Conservation (phyloP, 2,329 filamentous ascomycete genomes). For the Calonectria crousiana region DNA sequence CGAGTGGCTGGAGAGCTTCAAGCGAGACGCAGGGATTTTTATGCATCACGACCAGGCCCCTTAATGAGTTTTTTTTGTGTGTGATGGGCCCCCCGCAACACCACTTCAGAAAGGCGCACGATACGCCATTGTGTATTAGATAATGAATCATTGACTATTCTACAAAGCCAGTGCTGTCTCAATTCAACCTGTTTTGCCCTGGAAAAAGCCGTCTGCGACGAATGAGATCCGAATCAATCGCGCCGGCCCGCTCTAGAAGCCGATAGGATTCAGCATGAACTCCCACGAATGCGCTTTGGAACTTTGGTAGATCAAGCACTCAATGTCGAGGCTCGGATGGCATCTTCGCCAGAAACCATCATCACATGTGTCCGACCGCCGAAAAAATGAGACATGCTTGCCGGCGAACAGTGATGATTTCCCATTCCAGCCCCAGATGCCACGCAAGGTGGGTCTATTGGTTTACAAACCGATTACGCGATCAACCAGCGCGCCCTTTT, state of each 20-base stretch:
- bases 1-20: constrained; percentile 41
- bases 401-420: not conserved
- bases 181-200: not conserved
- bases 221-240: not conserved
- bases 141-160: not conserved
- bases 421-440: not conserved
- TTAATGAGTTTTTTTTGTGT: not conserved
- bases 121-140: not conserved
- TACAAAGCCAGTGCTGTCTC: not conserved
- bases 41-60: not conserved
- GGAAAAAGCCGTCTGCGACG: not conserved
- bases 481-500: not conserved
- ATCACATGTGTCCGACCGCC: not conserved
- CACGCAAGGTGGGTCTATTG: not conserved
- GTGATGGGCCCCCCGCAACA: not conserved
- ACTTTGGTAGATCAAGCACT: not conserved
- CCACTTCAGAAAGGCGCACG: not conserved
- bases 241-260: not conserved
- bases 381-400: not conserved
- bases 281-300: not conserved
- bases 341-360: not conserved
- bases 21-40: constrained; percentile 37
- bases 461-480: not conserved
- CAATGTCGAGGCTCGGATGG: not conserved
- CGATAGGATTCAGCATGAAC: not conserved